These are phyloP conservation scores for Nasturtium officinale DNA, from an alignment of 345 rosid genomes.

Conservation along the genomic window DNA sequence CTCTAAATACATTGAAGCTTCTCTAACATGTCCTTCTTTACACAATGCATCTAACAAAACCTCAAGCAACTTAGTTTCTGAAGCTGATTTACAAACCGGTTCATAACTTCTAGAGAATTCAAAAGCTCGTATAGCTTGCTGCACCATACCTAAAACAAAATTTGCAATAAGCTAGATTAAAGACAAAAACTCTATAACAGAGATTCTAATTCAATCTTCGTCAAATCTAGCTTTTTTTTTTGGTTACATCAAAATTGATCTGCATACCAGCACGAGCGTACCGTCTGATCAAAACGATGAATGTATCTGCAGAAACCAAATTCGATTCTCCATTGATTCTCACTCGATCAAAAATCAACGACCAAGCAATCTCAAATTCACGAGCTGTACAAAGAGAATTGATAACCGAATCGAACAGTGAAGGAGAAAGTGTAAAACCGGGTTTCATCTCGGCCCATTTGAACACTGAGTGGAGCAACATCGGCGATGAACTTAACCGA, in stretches of 20 bases:
- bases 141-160: conserved; percentile 58
- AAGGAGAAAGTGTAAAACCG: conserved; percentile 49
- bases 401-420: conserved; percentile 53
- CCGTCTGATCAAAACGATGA: conserved; percentile 74
- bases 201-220: not conserved
- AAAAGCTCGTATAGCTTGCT: conserved; percentile 67
- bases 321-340: conserved; percentile 35
- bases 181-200: not conserved
- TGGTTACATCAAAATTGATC: not conserved
- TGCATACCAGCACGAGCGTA: conserved; percentile 75
- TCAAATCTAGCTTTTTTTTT: not conserved
- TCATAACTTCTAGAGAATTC: conserved; percentile 59
- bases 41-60: conserved; percentile 80
- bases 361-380: conserved; percentile 77
- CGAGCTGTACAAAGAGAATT: conserved; percentile 65
- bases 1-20: conserved; percentile 56
- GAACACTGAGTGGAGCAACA: conserved; percentile 58
- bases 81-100: conserved; percentile 40
- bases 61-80: conserved; percentile 53
- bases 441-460: conserved; percentile 78
- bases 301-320: conserved; percentile 67
- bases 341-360: conserved; percentile 58
- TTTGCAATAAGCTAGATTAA: conserved; percentile 1
- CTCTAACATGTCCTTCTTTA: conserved; percentile 73
- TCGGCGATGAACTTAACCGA: conserved; percentile 69